Evolutionary conservation across 306 rosid species (phyloP).

Genomic region (Fagus crenata): DNA sequence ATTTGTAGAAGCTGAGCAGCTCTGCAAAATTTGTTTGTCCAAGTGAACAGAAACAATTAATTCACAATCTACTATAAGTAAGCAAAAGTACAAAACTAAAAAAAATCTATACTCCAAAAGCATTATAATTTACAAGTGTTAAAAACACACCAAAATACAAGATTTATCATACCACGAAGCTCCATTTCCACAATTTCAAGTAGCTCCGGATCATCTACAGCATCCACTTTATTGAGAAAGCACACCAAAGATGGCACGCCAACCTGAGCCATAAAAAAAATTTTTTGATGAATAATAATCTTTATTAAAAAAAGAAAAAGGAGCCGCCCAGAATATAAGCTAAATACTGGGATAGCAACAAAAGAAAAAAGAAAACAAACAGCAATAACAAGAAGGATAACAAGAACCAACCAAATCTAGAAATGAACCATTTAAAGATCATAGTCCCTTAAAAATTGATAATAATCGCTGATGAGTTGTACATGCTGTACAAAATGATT

Average conservation of each 20-base stretch:
- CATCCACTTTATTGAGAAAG: conserved; percentile 90
- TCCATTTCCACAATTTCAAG: conserved; percentile 98
- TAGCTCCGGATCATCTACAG: conserved; percentile 85
- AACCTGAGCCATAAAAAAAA: conserved; percentile 53
- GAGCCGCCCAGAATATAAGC: too few species aligned
- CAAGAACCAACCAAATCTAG: too few species aligned
- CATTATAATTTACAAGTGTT: too few species aligned
- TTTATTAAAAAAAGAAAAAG: conserved; percentile 2
- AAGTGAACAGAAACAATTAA: too few species aligned
- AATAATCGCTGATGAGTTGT: too few species aligned
- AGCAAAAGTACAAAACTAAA: conserved; percentile 12
- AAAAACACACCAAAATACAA: conserved; percentile 17
- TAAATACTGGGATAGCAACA: too few species aligned
- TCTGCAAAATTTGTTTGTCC: conserved; percentile 50
- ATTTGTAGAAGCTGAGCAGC: conserved; percentile 92
- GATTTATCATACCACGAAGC: conserved; percentile 59
- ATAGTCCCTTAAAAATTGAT: conserved; percentile 10
- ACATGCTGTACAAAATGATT: conserved; percentile 3
- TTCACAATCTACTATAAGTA: too few species aligned
- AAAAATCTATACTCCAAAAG: neutral
- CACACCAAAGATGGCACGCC: conserved; percentile 99
- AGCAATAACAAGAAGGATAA: too few species aligned
- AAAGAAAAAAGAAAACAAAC: too few species aligned
- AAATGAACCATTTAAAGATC: too few species aligned
- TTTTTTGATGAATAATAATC: too few species aligned